Conservation (phyloP, 257 asterid species). For the Sherardia arvensis region DNA sequence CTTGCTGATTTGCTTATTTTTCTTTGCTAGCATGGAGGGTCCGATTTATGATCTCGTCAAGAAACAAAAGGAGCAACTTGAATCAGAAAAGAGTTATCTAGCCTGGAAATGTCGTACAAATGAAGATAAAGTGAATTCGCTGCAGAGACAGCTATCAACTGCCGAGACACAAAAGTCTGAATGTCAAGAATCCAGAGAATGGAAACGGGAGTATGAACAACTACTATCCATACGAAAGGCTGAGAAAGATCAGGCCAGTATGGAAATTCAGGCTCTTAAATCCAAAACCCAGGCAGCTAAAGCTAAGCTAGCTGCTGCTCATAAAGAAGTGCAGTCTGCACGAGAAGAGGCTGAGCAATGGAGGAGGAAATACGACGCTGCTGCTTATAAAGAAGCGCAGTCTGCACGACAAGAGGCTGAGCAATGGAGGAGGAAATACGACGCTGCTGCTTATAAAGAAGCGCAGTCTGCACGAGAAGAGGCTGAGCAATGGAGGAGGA, state of each 20-base stretch:
- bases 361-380: slow-evolving; percentile 78
- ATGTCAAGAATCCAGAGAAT: slow-evolving; percentile 15
- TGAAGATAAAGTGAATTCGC: slow-evolving; percentile 63
- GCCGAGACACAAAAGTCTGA: slow-evolving; percentile 82
- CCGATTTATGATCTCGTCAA: slow-evolving; percentile 73
- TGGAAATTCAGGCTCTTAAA: too few relatives aligned
- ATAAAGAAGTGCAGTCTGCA: slow-evolving; percentile 85
- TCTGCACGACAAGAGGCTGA: slow-evolving; percentile 92
- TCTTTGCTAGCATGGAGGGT: slow-evolving; percentile 75
- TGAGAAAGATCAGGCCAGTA: too few relatives aligned
- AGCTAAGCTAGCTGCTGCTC: slow-evolving; percentile 88
- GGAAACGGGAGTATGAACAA: too few relatives aligned
- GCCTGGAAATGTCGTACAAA: slow-evolving; percentile 70
- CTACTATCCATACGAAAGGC: too few relatives aligned
- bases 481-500: slow-evolving; percentile 94
- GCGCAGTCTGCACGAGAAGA: slow-evolving; percentile 90
- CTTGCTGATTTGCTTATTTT: slow-evolving; percentile 16
- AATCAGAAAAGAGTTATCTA: slow-evolving; percentile 71
- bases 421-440: slow-evolving; percentile 93
- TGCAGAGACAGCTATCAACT: slow-evolving; percentile 82
- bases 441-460: slow-evolving; percentile 73
- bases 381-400: slow-evolving; percentile 78
- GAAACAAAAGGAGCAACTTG: slow-evolving; percentile 72
- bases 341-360: slow-evolving; percentile 95
- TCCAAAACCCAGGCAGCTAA: slow-evolving; percentile 60